Base-by-base conservation (phyloP, 2,329 filamentous ascomycete genomes). In the Cadophora luteo-olivacea region DNA sequence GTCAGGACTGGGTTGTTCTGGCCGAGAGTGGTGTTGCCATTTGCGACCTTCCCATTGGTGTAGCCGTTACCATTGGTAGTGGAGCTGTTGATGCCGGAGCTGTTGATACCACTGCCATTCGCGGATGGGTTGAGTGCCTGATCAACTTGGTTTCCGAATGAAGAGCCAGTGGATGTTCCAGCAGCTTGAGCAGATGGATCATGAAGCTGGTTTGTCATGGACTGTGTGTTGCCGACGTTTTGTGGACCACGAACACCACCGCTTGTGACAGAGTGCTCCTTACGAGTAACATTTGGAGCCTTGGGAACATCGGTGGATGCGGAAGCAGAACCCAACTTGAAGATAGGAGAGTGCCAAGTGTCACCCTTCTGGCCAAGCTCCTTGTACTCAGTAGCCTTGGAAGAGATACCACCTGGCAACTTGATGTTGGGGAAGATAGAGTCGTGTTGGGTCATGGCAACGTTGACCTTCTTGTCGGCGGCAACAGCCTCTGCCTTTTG, bases 351-450 rank as follows among this genome's bases (percentile, higher is more conserved):
- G 84, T 97, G 91, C 96, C 96, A 99, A 80, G 89, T 91, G 66
- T 97, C 92, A 64, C 96, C 96, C 87, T 96, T 93, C 73, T 84
- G 85, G 9, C 95, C 93, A 68, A 97, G 86, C 25, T 97, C 89
- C 82, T 89, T 93, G 86, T 97, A 98, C 81, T 97, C 93, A 29
- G 93, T 97, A 11, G 95, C 94, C 87, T 97, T 97, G 83, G 89
- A 90, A 74, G 92, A 96, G 79, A 97, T 95, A 66, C 94, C 94
- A 38, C 92, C 92, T 32, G 94, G 94, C 6, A 99, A 85, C 67
- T 90, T 86, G 78, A 99, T 90, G 78, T 95, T 84, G 77, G 93
- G 91, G 90, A 99, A 97, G 72, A 98, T 93, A 72, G 92, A 94
- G 77, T 97, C 93, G 74, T 97, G 88, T 81, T 94, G 89, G 51